Conservation (phyloP, 306 rosid genomes). For the Cyclanthera cordifolia region DNA sequence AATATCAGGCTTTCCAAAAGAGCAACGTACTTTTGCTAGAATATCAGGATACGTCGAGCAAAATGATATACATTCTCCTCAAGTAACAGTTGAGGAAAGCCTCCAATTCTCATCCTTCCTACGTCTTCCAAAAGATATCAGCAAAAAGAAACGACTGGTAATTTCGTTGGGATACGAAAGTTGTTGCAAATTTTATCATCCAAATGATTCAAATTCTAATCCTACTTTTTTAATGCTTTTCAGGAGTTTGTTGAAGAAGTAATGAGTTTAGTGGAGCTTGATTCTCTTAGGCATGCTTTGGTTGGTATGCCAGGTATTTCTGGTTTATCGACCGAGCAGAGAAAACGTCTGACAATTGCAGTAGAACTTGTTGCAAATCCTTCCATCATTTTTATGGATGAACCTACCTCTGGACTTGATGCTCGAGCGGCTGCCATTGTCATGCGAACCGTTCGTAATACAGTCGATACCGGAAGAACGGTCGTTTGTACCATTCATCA, state of each 20-base stretch:
- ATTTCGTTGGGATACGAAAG: constrained; percentile 16
- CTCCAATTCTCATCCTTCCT: constrained; percentile 71
- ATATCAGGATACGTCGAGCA: constrained; percentile 88
- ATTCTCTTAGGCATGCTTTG: constrained; percentile 52
- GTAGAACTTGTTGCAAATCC: constrained; percentile 96
- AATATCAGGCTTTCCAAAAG: constrained; percentile 77
- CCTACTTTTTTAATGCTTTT: constrained; percentile 13
- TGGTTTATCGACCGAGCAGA: constrained; percentile 86
- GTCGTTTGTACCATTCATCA: constrained; percentile 92
- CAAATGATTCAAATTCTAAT: background rate
- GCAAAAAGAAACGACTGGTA: constrained; percentile 42
- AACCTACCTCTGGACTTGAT: constrained; percentile 91
- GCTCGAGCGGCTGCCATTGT: constrained; percentile 93
- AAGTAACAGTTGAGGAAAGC: constrained; percentile 78
- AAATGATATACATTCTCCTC: constrained; percentile 92
- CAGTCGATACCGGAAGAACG: constrained; percentile 90
- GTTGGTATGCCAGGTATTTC: constrained; percentile 81
- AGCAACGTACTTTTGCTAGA: constrained; percentile 70
- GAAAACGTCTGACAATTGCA: constrained; percentile 78
- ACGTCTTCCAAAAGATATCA: constrained; percentile 75
- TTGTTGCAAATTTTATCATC: background rate
- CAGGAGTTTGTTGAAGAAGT: constrained; percentile 88
- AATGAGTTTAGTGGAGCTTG: constrained; percentile 77
- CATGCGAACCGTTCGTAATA: constrained; percentile 79
- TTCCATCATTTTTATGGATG: constrained; percentile 88